These are phyloP conservation scores for Hypoxylon sp. DNA, from an alignment of 2,329 filamentous ascomycete genomes.

Conservation along the genomic window DNA sequence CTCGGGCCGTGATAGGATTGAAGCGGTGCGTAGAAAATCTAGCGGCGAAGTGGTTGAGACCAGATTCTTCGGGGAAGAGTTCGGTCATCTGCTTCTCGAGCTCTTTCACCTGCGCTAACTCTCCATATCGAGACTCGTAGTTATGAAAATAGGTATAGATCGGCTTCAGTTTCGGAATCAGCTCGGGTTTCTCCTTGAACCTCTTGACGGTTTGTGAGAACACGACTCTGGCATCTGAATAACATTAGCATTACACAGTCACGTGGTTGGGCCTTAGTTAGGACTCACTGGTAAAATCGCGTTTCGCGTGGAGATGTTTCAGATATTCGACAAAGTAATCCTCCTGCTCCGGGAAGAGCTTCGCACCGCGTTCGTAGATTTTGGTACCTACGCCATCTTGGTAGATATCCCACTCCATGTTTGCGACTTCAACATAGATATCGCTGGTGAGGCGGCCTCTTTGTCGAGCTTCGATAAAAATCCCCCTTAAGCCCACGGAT, in stretches of 20 bases:
- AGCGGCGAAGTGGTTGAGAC: conserved; percentile 78
- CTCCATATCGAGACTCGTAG: conserved; percentile 94
- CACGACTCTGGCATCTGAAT: conserved; percentile 87
- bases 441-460: conserved; percentile 91
- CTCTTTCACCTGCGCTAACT: conserved; percentile 89
- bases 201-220: conserved; percentile 94
- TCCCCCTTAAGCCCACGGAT: conserved; percentile 79
- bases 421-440: conserved; percentile 91
- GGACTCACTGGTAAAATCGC: conserved; percentile 89
- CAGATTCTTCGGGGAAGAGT: conserved; percentile 90
- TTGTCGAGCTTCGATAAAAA: conserved; percentile 90
- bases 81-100: conserved; percentile 93
- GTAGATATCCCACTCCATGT: conserved; percentile 96
- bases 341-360: conserved; percentile 93
- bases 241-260: conserved; percentile 37
- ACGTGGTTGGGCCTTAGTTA: background rate
- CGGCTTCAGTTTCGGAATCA: conserved; percentile 79
- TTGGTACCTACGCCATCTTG: conserved; percentile 92
- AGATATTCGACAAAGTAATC: conserved; percentile 94
- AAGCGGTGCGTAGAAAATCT: conserved; percentile 81
- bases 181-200: conserved; percentile 81
- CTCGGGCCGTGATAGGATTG: conserved; percentile 83
- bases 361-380: conserved; percentile 94
- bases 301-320: conserved; percentile 91
- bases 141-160: conserved; percentile 94